phyloP scores from a whole-genome alignment of 495 filamentous ascomycete genomes.

The Aspergillus kassunensis region DNA sequence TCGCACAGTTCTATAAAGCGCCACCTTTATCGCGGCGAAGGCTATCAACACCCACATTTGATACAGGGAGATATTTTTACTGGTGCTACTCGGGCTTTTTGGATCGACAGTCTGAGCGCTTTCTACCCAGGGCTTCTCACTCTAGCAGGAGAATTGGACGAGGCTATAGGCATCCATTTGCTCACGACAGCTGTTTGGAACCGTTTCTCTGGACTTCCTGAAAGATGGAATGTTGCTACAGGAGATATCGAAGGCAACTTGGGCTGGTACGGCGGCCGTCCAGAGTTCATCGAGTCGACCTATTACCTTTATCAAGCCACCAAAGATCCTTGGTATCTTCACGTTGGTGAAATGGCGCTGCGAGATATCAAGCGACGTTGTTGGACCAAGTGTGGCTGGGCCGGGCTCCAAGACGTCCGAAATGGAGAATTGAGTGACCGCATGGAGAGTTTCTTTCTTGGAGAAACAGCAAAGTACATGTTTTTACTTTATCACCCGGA shows the following conservation, averaged over 20 bases:
- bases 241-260: conserved; percentile 82
- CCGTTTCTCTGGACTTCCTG: conserved; percentile 84
- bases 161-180: conserved; percentile 83
- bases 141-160: conserved; percentile 80
- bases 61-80: conserved; percentile 85
- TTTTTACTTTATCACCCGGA: conserved; percentile 81
- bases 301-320: conserved; percentile 92
- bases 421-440: conserved; percentile 87
- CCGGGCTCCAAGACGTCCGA: conserved; percentile 87
- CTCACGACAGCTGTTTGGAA: conserved; percentile 92
- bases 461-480: conserved; percentile 93
- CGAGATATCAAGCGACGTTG: conserved; percentile 85
- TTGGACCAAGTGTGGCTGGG: conserved; percentile 93
- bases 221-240: conserved; percentile 86
- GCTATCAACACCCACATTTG: conserved; percentile 84
- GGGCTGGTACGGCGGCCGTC: conserved; percentile 90
- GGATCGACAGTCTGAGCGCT: conserved; percentile 92
- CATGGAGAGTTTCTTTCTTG: conserved; percentile 99
- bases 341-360: conserved; percentile 92
- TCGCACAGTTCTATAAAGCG: conserved; percentile 81
- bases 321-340: conserved; percentile 92
- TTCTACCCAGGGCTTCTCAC: conserved; percentile 93
- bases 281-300: conserved; percentile 94
- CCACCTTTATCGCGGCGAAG: conserved; percentile 64
- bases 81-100: conserved; percentile 74